Conservation (phyloP, 1,139 yeast genomes). For the Arxiozyma slooffiae region DNA sequence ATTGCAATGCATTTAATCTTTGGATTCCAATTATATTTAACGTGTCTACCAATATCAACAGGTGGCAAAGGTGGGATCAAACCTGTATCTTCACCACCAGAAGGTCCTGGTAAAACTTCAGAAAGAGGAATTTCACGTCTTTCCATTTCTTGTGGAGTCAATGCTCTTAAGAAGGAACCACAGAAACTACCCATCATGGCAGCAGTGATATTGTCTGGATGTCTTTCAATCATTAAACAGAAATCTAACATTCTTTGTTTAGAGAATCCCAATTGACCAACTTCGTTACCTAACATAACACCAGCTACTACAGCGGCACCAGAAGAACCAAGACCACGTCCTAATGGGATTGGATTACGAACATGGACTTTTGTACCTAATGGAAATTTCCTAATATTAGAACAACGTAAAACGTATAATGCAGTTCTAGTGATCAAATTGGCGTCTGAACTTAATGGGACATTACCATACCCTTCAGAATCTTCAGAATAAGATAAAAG, state of each 20-base stretch:
- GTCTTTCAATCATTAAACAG: conserved; percentile 93
- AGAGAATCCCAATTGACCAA: conserved; percentile 61
- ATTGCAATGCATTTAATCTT: conserved; percentile 80
- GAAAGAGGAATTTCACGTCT: conserved; percentile 76
- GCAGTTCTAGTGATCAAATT: conserved; percentile 91
- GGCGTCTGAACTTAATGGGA: conserved; percentile 65
- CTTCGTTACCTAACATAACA: conserved; percentile 78
- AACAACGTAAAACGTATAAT: conserved; percentile 76
- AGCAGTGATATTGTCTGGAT: conserved; percentile 96
- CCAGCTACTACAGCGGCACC: conserved; percentile 99
- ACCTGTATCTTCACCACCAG: conserved; percentile 57
- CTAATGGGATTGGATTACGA: conserved; percentile 84
- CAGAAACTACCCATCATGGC: conserved; percentile 99
- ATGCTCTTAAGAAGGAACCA: conserved; percentile 82
- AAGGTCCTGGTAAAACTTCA: conserved; percentile 72
- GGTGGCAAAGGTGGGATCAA: conserved; percentile 75
- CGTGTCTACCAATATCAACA: conserved; percentile 75
- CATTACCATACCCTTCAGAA: conserved; percentile 62
- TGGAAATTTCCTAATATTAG: conserved; percentile 66
- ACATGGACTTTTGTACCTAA: conserved; percentile 74
- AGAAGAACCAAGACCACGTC: conserved; percentile 95
- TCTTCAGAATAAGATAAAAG: conserved; percentile 59
- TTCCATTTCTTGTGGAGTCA: conserved; percentile 57
- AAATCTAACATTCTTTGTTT: conserved; percentile 84
- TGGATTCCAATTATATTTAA: conserved; percentile 73